Conservation (phyloP, 2,329 filamentous ascomycete species). For the Grosmannia huntii region DNA sequence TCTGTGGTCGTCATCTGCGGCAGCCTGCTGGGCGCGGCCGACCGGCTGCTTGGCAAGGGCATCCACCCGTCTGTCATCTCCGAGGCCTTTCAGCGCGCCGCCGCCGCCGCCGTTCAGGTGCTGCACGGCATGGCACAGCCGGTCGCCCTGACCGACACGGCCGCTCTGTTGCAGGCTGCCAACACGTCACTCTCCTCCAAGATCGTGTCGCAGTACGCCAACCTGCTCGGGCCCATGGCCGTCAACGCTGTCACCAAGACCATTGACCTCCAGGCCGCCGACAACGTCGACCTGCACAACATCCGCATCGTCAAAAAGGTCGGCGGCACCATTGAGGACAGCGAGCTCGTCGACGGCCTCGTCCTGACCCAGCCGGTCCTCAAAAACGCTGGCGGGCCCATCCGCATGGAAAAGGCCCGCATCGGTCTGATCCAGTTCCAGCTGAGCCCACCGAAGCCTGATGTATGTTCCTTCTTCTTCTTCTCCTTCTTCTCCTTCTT, state of each 20-base stretch:
- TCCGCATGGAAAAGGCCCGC: slow-evolving; percentile 90
- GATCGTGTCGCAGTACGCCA: slow-evolving; percentile 95
- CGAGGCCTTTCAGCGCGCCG: slow-evolving; percentile 92
- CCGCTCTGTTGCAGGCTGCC: slow-evolving; percentile 86
- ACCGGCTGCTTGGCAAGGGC: slow-evolving; percentile 79
- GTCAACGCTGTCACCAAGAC: slow-evolving; percentile 93
- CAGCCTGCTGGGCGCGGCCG: slow-evolving; percentile 84
- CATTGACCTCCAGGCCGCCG: slow-evolving; percentile 88
- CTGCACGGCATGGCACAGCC: slow-evolving; percentile 94
- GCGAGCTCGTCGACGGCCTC: slow-evolving; percentile 89
- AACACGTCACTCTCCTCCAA: slow-evolving; percentile 96
- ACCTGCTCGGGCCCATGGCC: slow-evolving; percentile 90
- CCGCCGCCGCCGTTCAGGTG: slow-evolving; percentile 74
- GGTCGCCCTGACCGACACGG: slow-evolving; percentile 75
- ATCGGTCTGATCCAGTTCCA: slow-evolving; percentile 99
- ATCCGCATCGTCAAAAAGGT: slow-evolving; percentile 97
- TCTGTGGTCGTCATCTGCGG: slow-evolving; percentile 97
- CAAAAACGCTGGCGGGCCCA: slow-evolving; percentile 84
- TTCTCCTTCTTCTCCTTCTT: not conserved
- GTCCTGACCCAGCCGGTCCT: slow-evolving; percentile 86
- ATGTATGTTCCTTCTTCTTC: slow-evolving; percentile 37
- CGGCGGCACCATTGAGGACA: slow-evolving; percentile 95
- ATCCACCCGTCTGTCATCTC: slow-evolving; percentile 98
- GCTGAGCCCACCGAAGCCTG: slow-evolving; percentile 92
- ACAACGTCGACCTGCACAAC: slow-evolving; percentile 93